phyloP scores from a whole-genome alignment of 805 yeast genomes.

The Kodamaea restingae region DNA sequence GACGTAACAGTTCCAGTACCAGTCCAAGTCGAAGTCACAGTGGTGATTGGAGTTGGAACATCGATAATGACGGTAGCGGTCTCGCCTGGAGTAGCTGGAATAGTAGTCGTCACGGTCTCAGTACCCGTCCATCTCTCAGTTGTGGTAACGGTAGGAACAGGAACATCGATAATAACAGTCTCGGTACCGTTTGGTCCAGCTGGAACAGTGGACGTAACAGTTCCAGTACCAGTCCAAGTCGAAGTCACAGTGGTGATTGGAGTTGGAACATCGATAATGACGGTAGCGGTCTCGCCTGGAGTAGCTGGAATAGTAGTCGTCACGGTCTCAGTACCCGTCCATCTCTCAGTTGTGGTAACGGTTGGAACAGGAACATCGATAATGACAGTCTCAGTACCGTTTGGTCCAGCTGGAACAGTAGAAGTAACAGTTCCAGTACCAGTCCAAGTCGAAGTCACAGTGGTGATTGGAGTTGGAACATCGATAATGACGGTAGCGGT shows the following conservation, averaged over 20 bases:
- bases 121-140: slow-evolving; percentile 9
- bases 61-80: slow-evolving; percentile 11
- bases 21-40: slow-evolving; percentile 8
- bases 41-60: slow-evolving; percentile 8
- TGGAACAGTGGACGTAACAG: slow-evolving; percentile 5
- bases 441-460: slow-evolving; percentile 11
- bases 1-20: slow-evolving; percentile 5
- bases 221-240: slow-evolving; percentile 9
- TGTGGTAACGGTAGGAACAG: slow-evolving; percentile 2
- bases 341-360: slow-evolving; percentile 12
- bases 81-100: slow-evolving; percentile 8
- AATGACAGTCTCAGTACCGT: slow-evolving; percentile 13
- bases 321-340: slow-evolving; percentile 13
- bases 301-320: slow-evolving; percentile 9
- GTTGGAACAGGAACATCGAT: slow-evolving; percentile 15
- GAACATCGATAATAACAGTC: slow-evolving; percentile 9
- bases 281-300: slow-evolving; percentile 9
- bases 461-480: slow-evolving; percentile 4
- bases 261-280: slow-evolving; percentile 13
- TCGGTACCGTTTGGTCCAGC: slow-evolving; percentile 8
- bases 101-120: slow-evolving; percentile 6
- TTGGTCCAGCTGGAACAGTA: slow-evolving; percentile 7
- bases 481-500: slow-evolving; percentile 3
- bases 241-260: slow-evolving; percentile 10
- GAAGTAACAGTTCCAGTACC: slow-evolving; percentile 5